phyloP scores from a whole-genome alignment of 306 rosid species.

The Rubus idaeus region DNA sequence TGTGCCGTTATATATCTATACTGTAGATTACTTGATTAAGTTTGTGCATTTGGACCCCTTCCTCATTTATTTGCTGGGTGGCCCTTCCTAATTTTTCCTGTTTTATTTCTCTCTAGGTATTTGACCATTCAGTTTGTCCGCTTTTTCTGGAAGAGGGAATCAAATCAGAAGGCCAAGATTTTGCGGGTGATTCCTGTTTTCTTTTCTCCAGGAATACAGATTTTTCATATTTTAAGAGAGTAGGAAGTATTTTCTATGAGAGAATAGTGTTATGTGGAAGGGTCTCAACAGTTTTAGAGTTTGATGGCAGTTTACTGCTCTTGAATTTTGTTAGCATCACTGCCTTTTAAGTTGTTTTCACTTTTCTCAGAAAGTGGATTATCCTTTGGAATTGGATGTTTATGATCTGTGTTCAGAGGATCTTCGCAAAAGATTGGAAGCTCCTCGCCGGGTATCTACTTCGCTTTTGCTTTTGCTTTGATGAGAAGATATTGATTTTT shows the following conservation, averaged over 20 bases:
- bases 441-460: slow-evolving; percentile 74
- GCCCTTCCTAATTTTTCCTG: slow-evolving; percentile 10
- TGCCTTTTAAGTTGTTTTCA: slow-evolving; percentile 18
- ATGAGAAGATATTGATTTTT: neutral
- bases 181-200: slow-evolving; percentile 64
- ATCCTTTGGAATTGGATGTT: slow-evolving; percentile 90
- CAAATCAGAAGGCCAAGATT: slow-evolving; percentile 98
- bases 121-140: slow-evolving; percentile 96
- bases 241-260: neutral
- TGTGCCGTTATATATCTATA: neutral
- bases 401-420: slow-evolving; percentile 95
- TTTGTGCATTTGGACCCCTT: slow-evolving; percentile 1
- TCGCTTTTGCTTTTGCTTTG: slow-evolving; percentile 25
- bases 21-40: slow-evolving; percentile 5
- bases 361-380: slow-evolving; percentile 89
- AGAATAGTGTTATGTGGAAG: neutral
- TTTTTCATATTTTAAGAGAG: neutral
- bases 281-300: neutral
- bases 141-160: slow-evolving; percentile 99
- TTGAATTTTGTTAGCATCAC: neutral
- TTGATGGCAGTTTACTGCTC: neutral
- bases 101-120: slow-evolving; percentile 52
- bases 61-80: neutral
- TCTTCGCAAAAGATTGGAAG: slow-evolving; percentile 70
- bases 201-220: neutral